Conservation (phyloP, 129 eudicot genomes). For the carrot (Daucus carota) region DNA sequence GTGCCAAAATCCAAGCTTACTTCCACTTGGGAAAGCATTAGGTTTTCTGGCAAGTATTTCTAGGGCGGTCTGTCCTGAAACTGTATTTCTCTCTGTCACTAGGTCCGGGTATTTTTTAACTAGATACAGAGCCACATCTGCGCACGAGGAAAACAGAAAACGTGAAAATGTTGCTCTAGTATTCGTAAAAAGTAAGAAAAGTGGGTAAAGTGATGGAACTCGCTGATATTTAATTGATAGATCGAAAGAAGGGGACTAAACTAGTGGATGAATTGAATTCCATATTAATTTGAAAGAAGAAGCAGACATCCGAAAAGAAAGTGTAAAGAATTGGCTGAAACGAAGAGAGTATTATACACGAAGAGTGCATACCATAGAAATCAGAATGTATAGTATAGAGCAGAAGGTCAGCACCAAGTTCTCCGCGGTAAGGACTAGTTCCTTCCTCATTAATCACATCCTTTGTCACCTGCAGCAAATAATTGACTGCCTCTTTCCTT, state of each 20-base stretch:
- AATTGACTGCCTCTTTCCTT: too few species aligned
- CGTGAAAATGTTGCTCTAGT: too few species aligned
- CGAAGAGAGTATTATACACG: too few species aligned
- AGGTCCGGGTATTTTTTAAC: constrained; percentile 20
- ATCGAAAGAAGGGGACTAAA: too few species aligned
- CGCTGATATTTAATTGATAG: too few species aligned
- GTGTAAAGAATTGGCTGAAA: too few species aligned
- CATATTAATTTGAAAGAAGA: too few species aligned
- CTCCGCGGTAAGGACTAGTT: constrained; percentile 21
- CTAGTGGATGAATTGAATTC: too few species aligned
- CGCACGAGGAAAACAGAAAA: too few species aligned
- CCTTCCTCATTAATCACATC: constrained; percentile 25
- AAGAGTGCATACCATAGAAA: constrained; percentile 16
- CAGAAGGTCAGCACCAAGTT: constrained; percentile 24
- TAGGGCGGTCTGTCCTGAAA: constrained; percentile 15
- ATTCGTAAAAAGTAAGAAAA: too few species aligned
- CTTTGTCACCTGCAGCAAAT: constrained; percentile 21
- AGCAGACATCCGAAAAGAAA: too few species aligned
- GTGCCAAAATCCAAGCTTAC: constrained; percentile 18
- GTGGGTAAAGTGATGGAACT: too few species aligned
- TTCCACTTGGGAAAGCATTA: constrained; percentile 26
- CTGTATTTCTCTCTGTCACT: constrained; percentile 21
- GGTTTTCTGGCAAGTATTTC: constrained; percentile 24
- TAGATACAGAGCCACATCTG: constrained; percentile 28
- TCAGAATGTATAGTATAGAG: constrained; percentile 13